phyloP scores from a whole-genome alignment of 1,139 yeast genomes.

The Suhomyces taliae region DNA sequence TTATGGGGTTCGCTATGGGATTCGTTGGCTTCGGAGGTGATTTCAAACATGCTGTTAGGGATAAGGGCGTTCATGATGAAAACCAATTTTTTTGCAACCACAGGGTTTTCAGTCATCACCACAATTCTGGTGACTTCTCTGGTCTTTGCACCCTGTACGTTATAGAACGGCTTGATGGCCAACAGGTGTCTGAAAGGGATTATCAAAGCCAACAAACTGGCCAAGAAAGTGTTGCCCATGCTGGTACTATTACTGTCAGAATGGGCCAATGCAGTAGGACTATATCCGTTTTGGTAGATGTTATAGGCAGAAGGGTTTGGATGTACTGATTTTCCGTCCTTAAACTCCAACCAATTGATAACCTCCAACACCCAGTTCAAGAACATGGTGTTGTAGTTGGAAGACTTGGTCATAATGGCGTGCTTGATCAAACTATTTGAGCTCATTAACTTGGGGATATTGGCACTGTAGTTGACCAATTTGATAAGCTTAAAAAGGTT shows the following conservation, averaged over 20 bases:
- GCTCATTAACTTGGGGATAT: constrained; percentile 48
- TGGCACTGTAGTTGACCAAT: constrained; percentile 39
- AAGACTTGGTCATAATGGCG: constrained; percentile 9
- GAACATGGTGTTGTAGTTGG: constrained; percentile 19
- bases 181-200: constrained; percentile 40
- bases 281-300: constrained; percentile 4
- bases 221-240: constrained; percentile 35
- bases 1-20: background rate
- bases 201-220: constrained; percentile 46
- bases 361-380: constrained; percentile 59
- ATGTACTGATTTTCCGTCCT: constrained; percentile 43
- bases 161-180: constrained; percentile 31
- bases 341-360: constrained; percentile 60
- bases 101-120: constrained; percentile 59
- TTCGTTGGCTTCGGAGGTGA: background rate
- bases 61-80: constrained; percentile 52
- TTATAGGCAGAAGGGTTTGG: constrained; percentile 7
- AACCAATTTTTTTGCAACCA: constrained; percentile 58
- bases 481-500: constrained; percentile 38
- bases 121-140: constrained; percentile 50
- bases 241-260: background rate
- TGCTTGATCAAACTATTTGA: constrained; percentile 34
- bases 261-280: constrained; percentile 3
- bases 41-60: constrained; percentile 5
- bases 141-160: constrained; percentile 12